Evolutionary conservation across 768 basidiomycete genomes (phyloP).

Genomic region (Tricholoma sp.): DNA sequence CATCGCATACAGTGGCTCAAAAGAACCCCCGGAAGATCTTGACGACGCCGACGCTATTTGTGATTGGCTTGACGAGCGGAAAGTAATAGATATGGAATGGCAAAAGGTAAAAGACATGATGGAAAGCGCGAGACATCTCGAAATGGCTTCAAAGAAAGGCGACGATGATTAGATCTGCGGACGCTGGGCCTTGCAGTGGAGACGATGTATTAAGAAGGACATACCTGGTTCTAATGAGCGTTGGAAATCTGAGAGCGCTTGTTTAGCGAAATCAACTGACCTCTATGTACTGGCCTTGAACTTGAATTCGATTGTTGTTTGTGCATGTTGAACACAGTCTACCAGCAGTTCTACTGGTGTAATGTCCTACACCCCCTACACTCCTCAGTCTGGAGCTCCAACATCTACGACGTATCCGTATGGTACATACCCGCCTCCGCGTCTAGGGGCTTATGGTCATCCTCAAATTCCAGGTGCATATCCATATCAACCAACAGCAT

Average conservation of each 20-base stretch:
- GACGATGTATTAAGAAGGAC: too few relatives aligned
- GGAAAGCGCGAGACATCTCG: slow-evolving; percentile 65
- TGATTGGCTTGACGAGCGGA: slow-evolving; percentile 74
- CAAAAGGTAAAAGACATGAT: slow-evolving; percentile 66
- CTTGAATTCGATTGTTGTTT: neutral
- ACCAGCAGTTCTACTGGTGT: neutral
- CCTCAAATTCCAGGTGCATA: slow-evolving; percentile 45
- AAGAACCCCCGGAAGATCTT: slow-evolving; percentile 60
- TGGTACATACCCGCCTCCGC: slow-evolving; percentile 51
- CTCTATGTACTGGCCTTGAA: too few relatives aligned
- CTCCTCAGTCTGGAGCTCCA: slow-evolving; percentile 20
- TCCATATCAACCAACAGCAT: slow-evolving; percentile 41
- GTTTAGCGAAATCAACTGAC: too few relatives aligned
- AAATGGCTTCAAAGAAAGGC: slow-evolving; percentile 42
- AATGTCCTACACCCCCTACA: slow-evolving; percentile 23
- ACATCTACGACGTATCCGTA: slow-evolving; percentile 62
- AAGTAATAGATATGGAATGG: slow-evolving; percentile 67
- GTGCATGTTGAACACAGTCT: slow-evolving; percentile 1
- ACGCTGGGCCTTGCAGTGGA: too few relatives aligned
- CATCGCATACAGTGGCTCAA: slow-evolving; percentile 49
- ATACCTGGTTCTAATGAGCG: too few relatives aligned
- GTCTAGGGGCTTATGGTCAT: slow-evolving; percentile 38
- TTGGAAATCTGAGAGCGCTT: too few relatives aligned
- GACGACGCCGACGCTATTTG: slow-evolving; percentile 73
- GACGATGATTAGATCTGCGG: slow-evolving; percentile 28